Percentiles rank a stretch among this genome's conserved stretches.
Conservation (phyloP, 2,329 filamentous ascomycete genomes). For the Claviceps lovelessii region DNA sequence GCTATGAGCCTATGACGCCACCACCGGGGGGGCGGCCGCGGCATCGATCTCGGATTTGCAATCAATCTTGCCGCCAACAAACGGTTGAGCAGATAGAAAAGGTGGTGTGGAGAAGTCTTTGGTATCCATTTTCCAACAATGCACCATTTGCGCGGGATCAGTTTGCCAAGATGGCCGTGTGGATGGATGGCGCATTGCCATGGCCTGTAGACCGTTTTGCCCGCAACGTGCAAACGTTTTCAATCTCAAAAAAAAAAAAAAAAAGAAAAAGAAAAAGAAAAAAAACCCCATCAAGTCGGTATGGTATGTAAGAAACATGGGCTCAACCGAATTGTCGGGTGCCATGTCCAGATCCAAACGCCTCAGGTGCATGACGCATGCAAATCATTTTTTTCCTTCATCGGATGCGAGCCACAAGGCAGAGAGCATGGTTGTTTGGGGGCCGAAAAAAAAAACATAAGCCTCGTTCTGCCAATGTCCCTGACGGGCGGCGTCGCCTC, state of each 20-base stretch:
- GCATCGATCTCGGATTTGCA: not conserved
- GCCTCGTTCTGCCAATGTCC: not conserved
- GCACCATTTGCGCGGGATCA: too few relatives aligned
- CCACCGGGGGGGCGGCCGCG: not conserved
- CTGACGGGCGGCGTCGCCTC: not conserved
- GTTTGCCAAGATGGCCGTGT: too few relatives aligned
- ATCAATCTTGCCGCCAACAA: not conserved
- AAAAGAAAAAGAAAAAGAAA: not conserved
- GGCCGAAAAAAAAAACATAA: not conserved
- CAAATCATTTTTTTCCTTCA: not conserved
- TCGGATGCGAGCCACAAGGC: not conserved
- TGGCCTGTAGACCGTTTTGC: too few relatives aligned
- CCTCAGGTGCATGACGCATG: slow-evolving; percentile 3
- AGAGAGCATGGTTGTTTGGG: not conserved
- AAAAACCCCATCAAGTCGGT: not conserved
- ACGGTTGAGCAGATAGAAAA: not conserved
- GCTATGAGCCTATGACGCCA: not conserved
- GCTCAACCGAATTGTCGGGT: not conserved
- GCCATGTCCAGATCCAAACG: not conserved
- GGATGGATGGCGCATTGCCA: too few relatives aligned
- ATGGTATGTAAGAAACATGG: not conserved
- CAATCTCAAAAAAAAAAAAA: too few relatives aligned
- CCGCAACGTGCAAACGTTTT: too few relatives aligned
- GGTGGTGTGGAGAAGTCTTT: not conserved
- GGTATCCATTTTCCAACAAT: too few relatives aligned